Percentiles rank a stretch among this genome's conserved stretches.
Evolutionary conservation across 1,284 basidiomycete species (phyloP).

Genomic region (Abortiporus biennis): DNA sequence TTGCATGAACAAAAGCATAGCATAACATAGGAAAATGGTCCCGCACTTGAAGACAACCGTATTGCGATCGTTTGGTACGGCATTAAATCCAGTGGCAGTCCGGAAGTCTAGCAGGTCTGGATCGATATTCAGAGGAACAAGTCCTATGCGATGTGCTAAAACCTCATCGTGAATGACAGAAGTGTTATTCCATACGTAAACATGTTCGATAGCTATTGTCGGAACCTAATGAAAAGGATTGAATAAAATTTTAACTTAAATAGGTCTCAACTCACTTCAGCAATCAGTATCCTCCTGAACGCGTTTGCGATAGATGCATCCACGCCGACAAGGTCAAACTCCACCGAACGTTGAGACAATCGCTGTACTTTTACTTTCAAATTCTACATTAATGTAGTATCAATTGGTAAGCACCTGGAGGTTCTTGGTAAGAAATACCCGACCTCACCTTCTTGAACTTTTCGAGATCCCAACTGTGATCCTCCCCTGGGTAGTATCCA

Average conservation of each 20-base stretch:
- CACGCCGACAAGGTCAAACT: slow-evolving; percentile 94
- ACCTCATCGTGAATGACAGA: slow-evolving; percentile 95
- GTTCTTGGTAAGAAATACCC: neutral
- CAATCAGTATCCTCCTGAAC: slow-evolving; percentile 86
- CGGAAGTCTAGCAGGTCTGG: slow-evolving; percentile 52
- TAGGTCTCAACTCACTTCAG: slow-evolving; percentile 65
- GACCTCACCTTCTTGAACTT: slow-evolving; percentile 68
- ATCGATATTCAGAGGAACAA: slow-evolving; percentile 87
- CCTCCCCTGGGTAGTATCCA: slow-evolving; percentile 79
- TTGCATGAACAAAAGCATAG: neutral
- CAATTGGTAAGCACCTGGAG: slow-evolving; percentile 2
- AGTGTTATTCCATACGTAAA: slow-evolving; percentile 96
- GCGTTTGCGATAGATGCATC: slow-evolving; percentile 97
- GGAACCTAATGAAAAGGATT: slow-evolving; percentile 57
- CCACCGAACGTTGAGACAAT: slow-evolving; percentile 77
- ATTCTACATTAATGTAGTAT: slow-evolving; percentile 45
- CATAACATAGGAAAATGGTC: neutral
- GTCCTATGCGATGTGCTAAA: slow-evolving; percentile 84
- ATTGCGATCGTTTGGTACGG: slow-evolving; percentile 81
- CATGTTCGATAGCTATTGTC: slow-evolving; percentile 88
- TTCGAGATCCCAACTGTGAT: slow-evolving; percentile 76
- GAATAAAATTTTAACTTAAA: no score
- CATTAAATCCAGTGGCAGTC: slow-evolving; percentile 29
- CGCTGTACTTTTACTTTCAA: slow-evolving; percentile 71
- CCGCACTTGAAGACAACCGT: slow-evolving; percentile 74